Base-by-base conservation (phyloP, 2,329 filamentous ascomycete genomes). In the Colletotrichum australisinense region DNA sequence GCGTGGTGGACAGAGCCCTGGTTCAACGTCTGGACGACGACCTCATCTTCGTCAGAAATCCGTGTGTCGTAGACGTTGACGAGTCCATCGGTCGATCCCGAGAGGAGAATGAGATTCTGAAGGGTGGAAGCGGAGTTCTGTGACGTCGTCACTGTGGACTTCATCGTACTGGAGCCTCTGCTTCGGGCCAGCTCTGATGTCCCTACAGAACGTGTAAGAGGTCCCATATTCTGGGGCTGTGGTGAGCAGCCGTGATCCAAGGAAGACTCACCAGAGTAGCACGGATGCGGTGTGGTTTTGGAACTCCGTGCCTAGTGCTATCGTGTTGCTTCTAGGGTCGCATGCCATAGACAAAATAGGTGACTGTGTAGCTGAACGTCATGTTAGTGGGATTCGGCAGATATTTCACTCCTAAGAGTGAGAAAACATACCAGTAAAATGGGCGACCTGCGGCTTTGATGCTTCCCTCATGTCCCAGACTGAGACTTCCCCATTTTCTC, bases 11-110 rank as follows among this genome's bases (percentile, higher is more conserved):
- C 89, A 42, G 92, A 90, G 49, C 90, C 88, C 79, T 94, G 93
- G 81, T 96, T 96, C 80, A 95, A 91, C 14, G 94, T 93, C 82
- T 95, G 93, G 72, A 93, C 86, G 24, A 95, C 85, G 1, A 94
- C 91, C 59, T 96, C 94, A 79, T 96, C 94, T 82, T 96, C 94
- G 76, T 94, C 92, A 22, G 86, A 83, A 71, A 94, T 88, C 60
- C 88, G 87, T 22, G 90, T 93, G 83, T 97, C 92, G 82, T 93
- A 94, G 58, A 96, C 85, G 78, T 93, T 95, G 77, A 96, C 88
- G 1, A 96, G 88, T 7, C 93, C 93, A 81, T 97, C 94, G 16
- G 93, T 96, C 49, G 93, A 94, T 56, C 93, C 93, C 1, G 93
- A 94, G 12, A 96, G 86, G 6, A 96, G 88, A 19, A 93, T 84